Evolutionary conservation across 305 asterid genomes (phyloP), one percentile per base, ranked within the genome.

Genomic region (Fraxinus albicans): DNA sequence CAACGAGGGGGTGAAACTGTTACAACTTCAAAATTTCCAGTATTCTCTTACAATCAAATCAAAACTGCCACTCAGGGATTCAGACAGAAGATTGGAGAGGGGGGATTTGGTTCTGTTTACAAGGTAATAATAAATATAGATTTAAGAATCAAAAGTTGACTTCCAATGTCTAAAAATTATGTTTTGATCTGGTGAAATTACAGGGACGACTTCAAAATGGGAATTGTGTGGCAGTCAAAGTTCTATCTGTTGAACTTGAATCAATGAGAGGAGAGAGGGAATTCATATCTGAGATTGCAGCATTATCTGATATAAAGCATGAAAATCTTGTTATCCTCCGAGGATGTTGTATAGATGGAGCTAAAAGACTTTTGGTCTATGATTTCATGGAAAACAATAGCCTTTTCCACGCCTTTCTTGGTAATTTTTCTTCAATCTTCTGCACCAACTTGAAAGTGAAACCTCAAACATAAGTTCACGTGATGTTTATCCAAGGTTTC

Each of bases 321-420:
- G 92, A 90, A 44, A 90, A 94, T 76, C 91, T 94, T 8, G 97
- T 94, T 25, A 84, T 78, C 23, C 91, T 94, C 31, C 84, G 76
- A 83, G 98, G 98, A 12, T 93, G 94, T 76, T 94, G 98, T 78
- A 80, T 93, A 6, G 87, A 93, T 82, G 98, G 93, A 60, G 85
- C 91, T 17, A 87, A 90, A 10, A 86, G 97, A 69, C 90, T 92
- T 34, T 77, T 94, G 38, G 95, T 94, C 21, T 94, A 91, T 73
- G 90, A 92, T 63, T 92, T 88, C 87, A 88, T 94, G 97, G 92
- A 91, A 80, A 90, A 94, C 75, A 92, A 93, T 83, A 90, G 94
- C 86, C 94, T 94, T 74, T 60, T 81, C 0, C 92, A 89, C 19
- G 42, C 91, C 6, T 87, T 93, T 84, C 91, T 92, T 0, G 97